Percentiles rank a stretch among this genome's conserved stretches.
Conservation (phyloP, 164 flowering plant genomes). For the Vitis labrusca region DNA sequence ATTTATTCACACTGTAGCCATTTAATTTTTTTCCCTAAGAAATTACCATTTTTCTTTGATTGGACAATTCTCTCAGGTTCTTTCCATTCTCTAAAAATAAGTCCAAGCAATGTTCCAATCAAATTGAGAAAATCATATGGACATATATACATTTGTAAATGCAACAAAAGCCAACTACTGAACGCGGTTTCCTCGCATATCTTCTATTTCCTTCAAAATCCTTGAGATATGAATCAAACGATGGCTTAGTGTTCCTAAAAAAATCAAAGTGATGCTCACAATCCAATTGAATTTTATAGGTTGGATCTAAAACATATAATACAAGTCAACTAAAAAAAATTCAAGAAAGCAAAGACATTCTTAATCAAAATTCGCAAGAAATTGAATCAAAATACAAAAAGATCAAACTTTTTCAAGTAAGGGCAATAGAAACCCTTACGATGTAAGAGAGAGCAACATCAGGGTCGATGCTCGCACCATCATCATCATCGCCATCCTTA, state of each 20-base stretch:
- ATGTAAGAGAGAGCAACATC: constrained; percentile 61
- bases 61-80: no score
- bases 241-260: constrained; percentile 1
- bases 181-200: no score
- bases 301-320: constrained; percentile 11
- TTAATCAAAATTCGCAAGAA: neutral
- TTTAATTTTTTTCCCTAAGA: no score
- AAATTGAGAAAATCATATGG: no score
- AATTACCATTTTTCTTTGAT: no score
- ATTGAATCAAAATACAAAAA: neutral
- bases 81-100: no score
- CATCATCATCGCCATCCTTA: constrained; percentile 24
- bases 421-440: constrained; percentile 31
- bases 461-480: constrained; percentile 51
- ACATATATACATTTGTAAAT: no score
- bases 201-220: neutral
- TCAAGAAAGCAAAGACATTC: neutral
- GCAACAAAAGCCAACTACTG: no score
- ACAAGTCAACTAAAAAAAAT: constrained; percentile 12
- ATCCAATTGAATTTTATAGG: neutral
- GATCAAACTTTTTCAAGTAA: neutral
- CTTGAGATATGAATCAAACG: neutral
- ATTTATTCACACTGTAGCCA: no score
- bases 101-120: no score
- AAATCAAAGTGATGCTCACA: neutral